These are phyloP conservation scores for Aspergillus egyptiacus DNA, from an alignment of 495 filamentous ascomycete genomes.

Conservation along the genomic window DNA sequence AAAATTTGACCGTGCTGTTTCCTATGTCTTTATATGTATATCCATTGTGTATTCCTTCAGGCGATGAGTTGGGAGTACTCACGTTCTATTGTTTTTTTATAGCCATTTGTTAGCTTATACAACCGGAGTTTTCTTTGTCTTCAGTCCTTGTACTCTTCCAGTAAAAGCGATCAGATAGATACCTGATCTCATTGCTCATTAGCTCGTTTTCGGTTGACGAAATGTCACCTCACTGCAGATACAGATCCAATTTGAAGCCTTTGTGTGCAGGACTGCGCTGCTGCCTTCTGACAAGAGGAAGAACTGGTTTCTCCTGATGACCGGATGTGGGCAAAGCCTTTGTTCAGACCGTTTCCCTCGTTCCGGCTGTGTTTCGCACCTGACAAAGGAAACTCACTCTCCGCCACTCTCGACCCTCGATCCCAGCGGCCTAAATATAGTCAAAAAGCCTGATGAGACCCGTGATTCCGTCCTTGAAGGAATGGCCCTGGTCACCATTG, in stretches of 20 bases:
- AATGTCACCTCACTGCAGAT: neutral
- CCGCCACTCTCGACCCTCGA: neutral
- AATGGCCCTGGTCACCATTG: neutral
- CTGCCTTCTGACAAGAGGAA: neutral
- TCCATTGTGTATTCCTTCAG: constrained; percentile 39
- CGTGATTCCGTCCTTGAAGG: neutral
- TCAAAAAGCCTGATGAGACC: neutral
- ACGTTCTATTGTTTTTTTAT: constrained; percentile 37
- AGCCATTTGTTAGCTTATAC: constrained; percentile 33
- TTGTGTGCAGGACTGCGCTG: neutral
- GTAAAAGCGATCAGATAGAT: neutral
- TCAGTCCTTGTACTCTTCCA: neutral
- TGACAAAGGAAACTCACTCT: neutral
- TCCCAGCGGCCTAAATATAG: neutral
- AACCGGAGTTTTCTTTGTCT: constrained; percentile 25
- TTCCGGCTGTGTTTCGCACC: neutral
- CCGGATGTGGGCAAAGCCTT: neutral
- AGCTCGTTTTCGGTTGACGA: neutral
- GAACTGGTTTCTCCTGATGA: neutral
- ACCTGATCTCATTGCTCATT: neutral
- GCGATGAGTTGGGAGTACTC: constrained; percentile 43
- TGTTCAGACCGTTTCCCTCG: no score
- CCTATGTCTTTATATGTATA: constrained; percentile 43
- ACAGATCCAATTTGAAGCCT: neutral
- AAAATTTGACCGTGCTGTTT: constrained; percentile 37